phyloP scores from a whole-genome alignment of 805 yeast species.

The Cyberlindnera japonica region DNA sequence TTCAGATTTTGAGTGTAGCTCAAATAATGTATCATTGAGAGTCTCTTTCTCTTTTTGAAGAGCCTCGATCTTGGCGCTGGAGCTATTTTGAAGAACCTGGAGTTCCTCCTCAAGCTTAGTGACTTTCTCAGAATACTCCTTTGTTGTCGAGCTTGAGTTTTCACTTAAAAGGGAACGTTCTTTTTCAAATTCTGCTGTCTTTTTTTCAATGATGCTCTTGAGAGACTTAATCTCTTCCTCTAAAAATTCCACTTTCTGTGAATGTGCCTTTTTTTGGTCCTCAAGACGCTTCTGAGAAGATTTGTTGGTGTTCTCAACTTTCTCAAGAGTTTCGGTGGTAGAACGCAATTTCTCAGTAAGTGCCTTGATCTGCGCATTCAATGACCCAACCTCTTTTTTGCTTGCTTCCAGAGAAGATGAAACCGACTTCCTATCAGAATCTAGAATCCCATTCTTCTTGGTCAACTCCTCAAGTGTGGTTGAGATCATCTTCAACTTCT shows the following conservation, averaged over 20 bases:
- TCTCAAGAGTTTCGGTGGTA: slow-evolving; percentile 7
- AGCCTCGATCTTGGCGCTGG: slow-evolving; percentile 4
- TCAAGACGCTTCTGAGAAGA: slow-evolving; percentile 20
- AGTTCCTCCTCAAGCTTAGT: slow-evolving; percentile 37
- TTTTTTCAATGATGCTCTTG: slow-evolving; percentile 34
- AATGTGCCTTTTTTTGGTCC: slow-evolving; percentile 21
- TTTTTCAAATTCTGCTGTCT: slow-evolving; percentile 43
- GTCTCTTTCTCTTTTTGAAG: slow-evolving; percentile 14
- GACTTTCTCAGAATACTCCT: slow-evolving; percentile 47
- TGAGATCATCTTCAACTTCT: slow-evolving; percentile 13
- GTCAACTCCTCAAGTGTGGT: slow-evolving; percentile 9
- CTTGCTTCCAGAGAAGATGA: not conserved
- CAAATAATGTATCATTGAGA: slow-evolving; percentile 16
- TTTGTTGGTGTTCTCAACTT: slow-evolving; percentile 15
- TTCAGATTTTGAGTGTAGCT: slow-evolving; percentile 13
- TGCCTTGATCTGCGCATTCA: not conserved
- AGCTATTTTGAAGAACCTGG: slow-evolving; percentile 12
- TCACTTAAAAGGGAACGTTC: slow-evolving; percentile 47
- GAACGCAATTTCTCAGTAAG: slow-evolving; percentile 9
- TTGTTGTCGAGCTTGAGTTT: slow-evolving; percentile 45
- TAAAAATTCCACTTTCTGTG: slow-evolving; percentile 22
- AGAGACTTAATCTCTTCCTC: slow-evolving; percentile 30
- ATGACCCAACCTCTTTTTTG: not conserved
- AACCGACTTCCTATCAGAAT: slow-evolving; percentile 2
- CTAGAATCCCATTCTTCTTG: not conserved